Base-by-base conservation (phyloP, 345 rosid genomes). In the Ceriops zippeliana region DNA sequence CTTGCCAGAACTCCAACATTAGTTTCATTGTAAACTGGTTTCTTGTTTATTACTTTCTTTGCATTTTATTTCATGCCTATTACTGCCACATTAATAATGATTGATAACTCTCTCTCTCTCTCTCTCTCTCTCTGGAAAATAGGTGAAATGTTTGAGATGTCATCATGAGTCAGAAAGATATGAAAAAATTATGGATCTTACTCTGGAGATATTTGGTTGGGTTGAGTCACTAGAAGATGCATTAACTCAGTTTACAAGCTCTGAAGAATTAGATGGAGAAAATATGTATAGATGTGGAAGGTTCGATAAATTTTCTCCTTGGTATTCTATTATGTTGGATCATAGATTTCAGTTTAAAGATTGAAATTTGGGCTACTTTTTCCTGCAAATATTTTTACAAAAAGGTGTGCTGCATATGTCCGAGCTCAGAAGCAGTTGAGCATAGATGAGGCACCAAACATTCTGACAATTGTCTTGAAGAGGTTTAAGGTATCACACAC, bases 231-330 rank as follows among this genome's bases (percentile, higher is more conserved):
- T 90, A 77, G 85, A 88, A 82, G 91, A 90, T 78, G 96, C 93
- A 52, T 65, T 90, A 38, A 86, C 90, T 76, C 93, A 90, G 74
- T 90, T 90, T 78, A 90, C 96, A 58, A 85, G 83, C 52, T 82
- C 89, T 17, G 93, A 90, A 82, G 90, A 90, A 70, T 83, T 90
- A 66, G 96, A 90, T 66, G 96, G 96, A 68, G 96, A 90, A 72
- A 90, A 90, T 76, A 90, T 88, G 96, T 90, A 88, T 65, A 78
- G 91, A 88, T 90, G 96, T 80, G 89, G 86, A 85, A 90, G 93
- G 96, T 90, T 49, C 60, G 80, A 68, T 72, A 51, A 47, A 47
- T 24, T 54, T 46, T 42, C 54, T 27, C 63, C 1, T 35, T 49
- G 19, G 16, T 1, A 0, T 1, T n/a, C 20, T 59, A 11, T 66